Conservation (phyloP, 768 basidiomycete genomes). For the Xanthoconium stramineum region DNA sequence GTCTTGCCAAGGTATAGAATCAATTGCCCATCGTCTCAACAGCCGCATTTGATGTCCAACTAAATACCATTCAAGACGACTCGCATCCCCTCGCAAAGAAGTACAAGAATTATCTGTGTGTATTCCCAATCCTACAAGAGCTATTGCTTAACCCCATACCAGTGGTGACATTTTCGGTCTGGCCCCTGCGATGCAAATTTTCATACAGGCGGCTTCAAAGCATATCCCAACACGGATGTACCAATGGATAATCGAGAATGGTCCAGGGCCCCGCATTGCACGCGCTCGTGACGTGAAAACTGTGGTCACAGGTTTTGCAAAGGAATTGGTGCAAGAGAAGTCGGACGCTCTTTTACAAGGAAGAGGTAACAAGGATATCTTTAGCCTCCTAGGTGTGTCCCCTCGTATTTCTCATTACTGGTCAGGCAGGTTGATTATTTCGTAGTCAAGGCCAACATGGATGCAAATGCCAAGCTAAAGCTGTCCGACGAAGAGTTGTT, state of each 20-base stretch:
- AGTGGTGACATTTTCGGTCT: slow-evolving; percentile 14
- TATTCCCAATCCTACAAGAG: neutral
- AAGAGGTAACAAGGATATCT: slow-evolving; percentile 12
- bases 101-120: slow-evolving; percentile 10
- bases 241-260: neutral
- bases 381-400: slow-evolving; percentile 37
- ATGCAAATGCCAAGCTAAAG: slow-evolving; percentile 12
- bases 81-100: slow-evolving; percentile 1
- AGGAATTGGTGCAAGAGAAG: slow-evolving; percentile 8
- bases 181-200: slow-evolving; percentile 2
- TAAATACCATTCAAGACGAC: neutral
- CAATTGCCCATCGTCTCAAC: neutral
- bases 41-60: slow-evolving; percentile 44
- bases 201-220: slow-evolving; percentile 5
- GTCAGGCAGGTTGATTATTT: neutral
- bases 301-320: neutral
- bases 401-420: neutral
- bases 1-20: no score
- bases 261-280: neutral
- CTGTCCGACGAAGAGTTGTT: slow-evolving; percentile 15
- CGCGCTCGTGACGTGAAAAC: neutral
- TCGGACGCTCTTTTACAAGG: slow-evolving; percentile 6
- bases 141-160: neutral
- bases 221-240: slow-evolving; percentile 1
- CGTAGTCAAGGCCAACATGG: slow-evolving; percentile 26